A percentile compares a stretch with the other conserved stretches of the same genome.
phyloP scores from a whole-genome alignment of 1,284 basidiomycete species.

The Leccinum griseonigrum region DNA sequence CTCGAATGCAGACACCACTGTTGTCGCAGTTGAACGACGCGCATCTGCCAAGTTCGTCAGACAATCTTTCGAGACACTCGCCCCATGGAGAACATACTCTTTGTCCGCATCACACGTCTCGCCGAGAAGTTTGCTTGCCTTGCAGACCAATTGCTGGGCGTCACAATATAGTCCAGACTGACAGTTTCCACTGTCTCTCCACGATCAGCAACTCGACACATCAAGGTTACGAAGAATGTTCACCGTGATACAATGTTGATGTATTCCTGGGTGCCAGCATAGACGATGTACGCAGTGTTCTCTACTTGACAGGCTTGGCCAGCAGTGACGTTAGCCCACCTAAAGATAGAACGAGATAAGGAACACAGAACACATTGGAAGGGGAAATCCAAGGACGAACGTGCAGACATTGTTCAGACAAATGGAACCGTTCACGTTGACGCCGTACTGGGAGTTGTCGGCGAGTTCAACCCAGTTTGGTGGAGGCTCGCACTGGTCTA shows the following conservation, averaged over 20 bases:
- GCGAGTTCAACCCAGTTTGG: constrained; percentile 62
- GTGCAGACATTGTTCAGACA: constrained; percentile 81
- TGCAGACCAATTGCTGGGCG: constrained; percentile 55
- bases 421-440: constrained; percentile 79
- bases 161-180: constrained; percentile 72
- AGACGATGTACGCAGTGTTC: constrained; percentile 76
- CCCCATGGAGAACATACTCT: constrained; percentile 49
- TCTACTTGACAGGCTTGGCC: constrained; percentile 68
- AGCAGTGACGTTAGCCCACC: constrained; percentile 73
- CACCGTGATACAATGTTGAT: constrained; percentile 78
- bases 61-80: background rate
- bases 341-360: constrained; percentile 26
- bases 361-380: background rate
- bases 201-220: background rate
- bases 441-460: constrained; percentile 52
- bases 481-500: constrained; percentile 76
- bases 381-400: constrained; percentile 40
- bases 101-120: constrained; percentile 74
- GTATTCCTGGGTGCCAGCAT: constrained; percentile 55
- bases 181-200: constrained; percentile 59
- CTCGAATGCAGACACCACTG: constrained; percentile 58
- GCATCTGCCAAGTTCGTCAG: constrained; percentile 48
- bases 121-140: constrained; percentile 54
- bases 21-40: constrained; percentile 71
- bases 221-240: constrained; percentile 2